Evolutionary conservation across 2,329 filamentous ascomycete genomes (phyloP).

Genomic region (Trichoderma lentiforme): DNA sequence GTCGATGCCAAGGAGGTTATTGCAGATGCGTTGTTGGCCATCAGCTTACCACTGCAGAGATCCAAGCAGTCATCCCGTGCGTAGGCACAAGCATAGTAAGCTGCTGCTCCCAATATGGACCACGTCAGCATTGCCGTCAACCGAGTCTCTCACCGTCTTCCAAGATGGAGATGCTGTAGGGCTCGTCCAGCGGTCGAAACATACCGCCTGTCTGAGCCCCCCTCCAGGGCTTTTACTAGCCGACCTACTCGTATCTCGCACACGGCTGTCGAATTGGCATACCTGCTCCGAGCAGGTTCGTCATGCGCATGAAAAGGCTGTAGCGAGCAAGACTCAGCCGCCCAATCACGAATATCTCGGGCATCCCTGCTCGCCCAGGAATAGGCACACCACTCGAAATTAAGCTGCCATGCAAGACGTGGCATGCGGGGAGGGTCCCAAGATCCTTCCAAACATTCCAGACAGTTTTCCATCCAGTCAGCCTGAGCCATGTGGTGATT

Average conservation of each 20-base stretch:
- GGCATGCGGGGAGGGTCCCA: neutral
- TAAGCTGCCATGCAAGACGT: neutral
- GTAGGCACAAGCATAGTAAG: neutral
- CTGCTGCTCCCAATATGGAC: neutral
- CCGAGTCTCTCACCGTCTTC: neutral
- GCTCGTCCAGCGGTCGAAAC: neutral
- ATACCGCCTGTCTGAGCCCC: conserved; percentile 3
- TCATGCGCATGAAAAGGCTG: conserved; percentile 11
- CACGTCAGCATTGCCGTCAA: neutral
- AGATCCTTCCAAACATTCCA: neutral
- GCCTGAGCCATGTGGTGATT: neutral
- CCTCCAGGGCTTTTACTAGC: neutral
- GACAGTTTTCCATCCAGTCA: neutral
- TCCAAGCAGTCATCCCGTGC: neutral
- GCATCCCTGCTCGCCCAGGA: neutral
- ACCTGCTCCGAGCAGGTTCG: neutral
- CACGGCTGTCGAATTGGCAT: neutral
- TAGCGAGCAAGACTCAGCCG: neutral
- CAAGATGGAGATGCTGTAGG: neutral
- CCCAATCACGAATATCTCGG: neutral
- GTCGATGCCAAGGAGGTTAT: neutral
- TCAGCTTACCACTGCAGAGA: neutral
- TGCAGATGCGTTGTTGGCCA: neutral
- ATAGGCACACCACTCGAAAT: conserved; percentile 1
- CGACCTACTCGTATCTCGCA: neutral